phyloP scores from a whole-genome alignment of 768 basidiomycete genomes.

The Kondoa malvinella region DNA sequence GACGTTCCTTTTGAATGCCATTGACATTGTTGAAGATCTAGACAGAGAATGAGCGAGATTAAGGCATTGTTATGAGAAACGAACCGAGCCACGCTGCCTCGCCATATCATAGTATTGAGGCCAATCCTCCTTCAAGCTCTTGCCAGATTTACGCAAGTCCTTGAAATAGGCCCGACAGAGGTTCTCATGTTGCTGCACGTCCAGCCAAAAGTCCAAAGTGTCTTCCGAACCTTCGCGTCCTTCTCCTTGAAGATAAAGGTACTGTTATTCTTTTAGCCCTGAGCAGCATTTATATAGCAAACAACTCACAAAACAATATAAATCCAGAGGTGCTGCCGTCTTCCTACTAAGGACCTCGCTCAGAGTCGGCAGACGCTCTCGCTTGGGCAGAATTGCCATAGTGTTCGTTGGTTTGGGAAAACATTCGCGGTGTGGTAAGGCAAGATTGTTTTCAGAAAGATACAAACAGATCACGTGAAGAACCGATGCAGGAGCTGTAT shows the following conservation, averaged over 20 bases:
- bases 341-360: constrained; percentile 74
- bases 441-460: no score
- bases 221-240: constrained; percentile 92
- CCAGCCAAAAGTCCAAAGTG: constrained; percentile 94
- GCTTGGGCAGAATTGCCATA: no score
- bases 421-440: no score
- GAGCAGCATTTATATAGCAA: not conserved
- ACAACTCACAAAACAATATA: constrained; percentile 42
- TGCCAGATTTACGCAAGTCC: constrained; percentile 86
- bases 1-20: constrained; percentile 8
- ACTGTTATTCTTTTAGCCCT: constrained; percentile 28
- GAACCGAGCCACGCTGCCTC: constrained; percentile 47
- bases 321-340: constrained; percentile 85
- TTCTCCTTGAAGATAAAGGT: constrained; percentile 83
- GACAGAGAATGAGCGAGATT: not conserved
- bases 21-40: constrained; percentile 45
- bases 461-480: no score
- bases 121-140: constrained; percentile 90
- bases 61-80: constrained; percentile 27
- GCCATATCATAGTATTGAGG: constrained; percentile 96
- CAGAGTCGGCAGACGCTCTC: constrained; percentile 31
- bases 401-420: no score
- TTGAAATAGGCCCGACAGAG: constrained; percentile 97
- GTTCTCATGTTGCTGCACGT: constrained; percentile 98
- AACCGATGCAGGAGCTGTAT: no score